phyloP scores from a whole-genome alignment of 768 basidiomycete species.

The Serendipita sp. region DNA sequence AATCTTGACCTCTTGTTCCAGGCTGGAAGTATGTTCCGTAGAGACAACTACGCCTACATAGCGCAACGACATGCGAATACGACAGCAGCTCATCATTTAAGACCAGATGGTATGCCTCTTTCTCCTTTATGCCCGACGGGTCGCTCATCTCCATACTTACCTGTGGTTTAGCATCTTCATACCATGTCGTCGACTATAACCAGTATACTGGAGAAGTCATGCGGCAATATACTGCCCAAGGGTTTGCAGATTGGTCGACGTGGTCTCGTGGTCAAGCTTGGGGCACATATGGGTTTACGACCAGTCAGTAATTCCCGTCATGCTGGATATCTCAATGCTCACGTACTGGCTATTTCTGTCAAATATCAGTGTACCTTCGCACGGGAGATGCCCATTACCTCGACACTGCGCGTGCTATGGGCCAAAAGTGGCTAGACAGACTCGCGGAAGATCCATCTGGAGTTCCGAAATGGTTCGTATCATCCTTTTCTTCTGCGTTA shows the following conservation, averaged over 20 bases:
- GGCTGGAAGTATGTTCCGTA: constrained; percentile 2
- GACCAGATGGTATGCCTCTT: constrained; percentile 9
- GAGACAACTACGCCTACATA: constrained; percentile 31
- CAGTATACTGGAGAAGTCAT: constrained; percentile 45
- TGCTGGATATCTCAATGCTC: too few species aligned
- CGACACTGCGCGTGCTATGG: constrained; percentile 40
- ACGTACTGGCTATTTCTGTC: too few species aligned
- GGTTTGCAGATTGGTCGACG: constrained; percentile 44
- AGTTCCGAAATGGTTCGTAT: neutral
- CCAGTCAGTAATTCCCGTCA: constrained; percentile 27
- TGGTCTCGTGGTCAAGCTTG: constrained; percentile 63
- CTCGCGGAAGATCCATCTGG: neutral
- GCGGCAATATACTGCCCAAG: constrained; percentile 39
- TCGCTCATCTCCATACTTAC: neutral
- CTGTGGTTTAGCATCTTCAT: neutral
- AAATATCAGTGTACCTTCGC: constrained; percentile 36
- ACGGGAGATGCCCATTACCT: constrained; percentile 37
- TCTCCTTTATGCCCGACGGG: neutral
- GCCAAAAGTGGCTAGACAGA: neutral
- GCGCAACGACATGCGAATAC: constrained; percentile 27
- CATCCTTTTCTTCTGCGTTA: neutral
- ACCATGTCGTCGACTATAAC: constrained; percentile 52
- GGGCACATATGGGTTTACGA: constrained; percentile 54
- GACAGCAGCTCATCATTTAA: constrained; percentile 14
- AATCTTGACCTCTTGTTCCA: constrained; percentile 33